phyloP scores from a whole-genome alignment of 441 rosid genomes.

The Mallotus japonicus region DNA sequence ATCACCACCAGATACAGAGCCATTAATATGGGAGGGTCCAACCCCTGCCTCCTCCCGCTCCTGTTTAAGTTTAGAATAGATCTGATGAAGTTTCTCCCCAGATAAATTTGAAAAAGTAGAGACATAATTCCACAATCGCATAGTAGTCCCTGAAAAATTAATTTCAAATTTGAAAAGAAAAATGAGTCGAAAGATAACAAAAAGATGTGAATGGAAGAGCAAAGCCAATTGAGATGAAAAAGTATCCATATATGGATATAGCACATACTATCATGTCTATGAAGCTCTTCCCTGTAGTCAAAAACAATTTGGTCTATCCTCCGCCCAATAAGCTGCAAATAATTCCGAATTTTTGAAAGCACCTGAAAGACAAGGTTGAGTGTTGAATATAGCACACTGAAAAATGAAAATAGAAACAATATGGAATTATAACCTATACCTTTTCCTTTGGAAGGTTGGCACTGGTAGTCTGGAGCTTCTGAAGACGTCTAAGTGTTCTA shows the following conservation, averaged over 20 bases:
- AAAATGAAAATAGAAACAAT: background rate
- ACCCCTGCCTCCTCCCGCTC: constrained; percentile 76
- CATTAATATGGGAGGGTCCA: constrained; percentile 70
- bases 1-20: constrained; percentile 45
- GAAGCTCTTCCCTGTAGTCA: constrained; percentile 60
- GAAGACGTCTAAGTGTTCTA: constrained; percentile 79
- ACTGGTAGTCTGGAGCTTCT: constrained; percentile 87
- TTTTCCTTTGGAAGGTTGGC: constrained; percentile 96
- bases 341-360: constrained; percentile 85
- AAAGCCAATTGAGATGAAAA: background rate
- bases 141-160: constrained; percentile 69
- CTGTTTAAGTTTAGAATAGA: constrained; percentile 82
- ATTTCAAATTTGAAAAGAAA: background rate
- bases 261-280: constrained; percentile 85
- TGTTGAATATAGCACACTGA: background rate
- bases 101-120: constrained; percentile 91
- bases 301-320: constrained; percentile 78
- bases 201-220: background rate
- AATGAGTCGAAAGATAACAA: background rate
- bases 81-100: constrained; percentile 86
- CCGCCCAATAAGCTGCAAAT: constrained; percentile 85
- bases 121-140: constrained; percentile 91
- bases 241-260: constrained; percentile 10
- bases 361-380: constrained; percentile 47
- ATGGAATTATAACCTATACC: constrained; percentile 33